Evolutionary conservation across 2,329 filamentous ascomycete species (phyloP), one percentile per base, ranked within the genome.

Genomic region (Venturia pyrina): DNA sequence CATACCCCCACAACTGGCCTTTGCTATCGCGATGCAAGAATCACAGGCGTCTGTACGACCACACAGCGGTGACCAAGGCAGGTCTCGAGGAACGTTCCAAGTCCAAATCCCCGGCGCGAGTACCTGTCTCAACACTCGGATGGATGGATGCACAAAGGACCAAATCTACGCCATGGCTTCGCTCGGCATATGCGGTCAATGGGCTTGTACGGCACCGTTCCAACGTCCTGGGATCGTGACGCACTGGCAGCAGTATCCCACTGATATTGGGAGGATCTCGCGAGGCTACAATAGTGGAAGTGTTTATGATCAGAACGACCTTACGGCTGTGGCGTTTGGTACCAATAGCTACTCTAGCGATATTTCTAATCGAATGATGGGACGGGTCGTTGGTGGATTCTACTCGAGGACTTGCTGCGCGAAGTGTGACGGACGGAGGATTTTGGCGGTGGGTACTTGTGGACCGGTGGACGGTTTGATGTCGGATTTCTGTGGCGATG

Each of bases 401-500:
- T 59, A 34, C 28, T 34, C 53, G 53, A 59, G 53, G 32, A 59
- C 53, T 17, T 59, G 53, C 32, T 59, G 53, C n/a, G 53, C 53
- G 15, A 59, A 37, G 53, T 59, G 53, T 59, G 53, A 37, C 19
- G 28, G 53, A 37, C 28, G 53, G 17, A 59, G n/a, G 5, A 21
- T 59, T 59, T 19, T 59, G 28, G 53, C 37, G 53, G 53, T 59
- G 7, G n/a, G n/a, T 3, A 59, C 53, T 59, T 59, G 53, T 37
- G 53, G 53, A 21, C 53, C 53, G 17, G 53, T 59, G 53, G 28
- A 59, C 37, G 53, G 53, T 3, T 28, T 37, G 53, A 59, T 40
- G 53, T 59, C 53, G 28, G 53, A 59, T 32, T 59, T 59, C n/a
- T 59, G 53, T n/a, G 53, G 53, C 19, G 53, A 59, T n/a, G 53